A percentile compares a stretch with the other conserved stretches of the same genome.
These are phyloP conservation scores for Backusella parvicylindrica DNA, from an alignment of 192 early-diverging fungal genomes.

Conservation along the genomic window DNA sequence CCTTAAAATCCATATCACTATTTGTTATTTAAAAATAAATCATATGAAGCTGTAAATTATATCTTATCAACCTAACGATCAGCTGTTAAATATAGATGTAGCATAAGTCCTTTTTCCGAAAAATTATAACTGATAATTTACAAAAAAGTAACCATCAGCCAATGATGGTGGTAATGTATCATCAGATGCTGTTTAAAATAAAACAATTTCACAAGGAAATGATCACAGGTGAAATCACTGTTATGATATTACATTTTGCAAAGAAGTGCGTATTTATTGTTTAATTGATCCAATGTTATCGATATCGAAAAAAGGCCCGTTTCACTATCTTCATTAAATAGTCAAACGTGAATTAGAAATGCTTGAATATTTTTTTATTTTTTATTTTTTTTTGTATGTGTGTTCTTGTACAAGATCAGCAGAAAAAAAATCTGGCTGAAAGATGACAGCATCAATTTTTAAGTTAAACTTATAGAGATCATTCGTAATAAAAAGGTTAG, in stretches of 20 bases:
- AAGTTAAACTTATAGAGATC: too few species aligned
- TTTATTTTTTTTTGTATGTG: too few species aligned
- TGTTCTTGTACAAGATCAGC: too few species aligned
- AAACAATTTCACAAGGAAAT: background rate
- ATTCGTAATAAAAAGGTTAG: too few species aligned
- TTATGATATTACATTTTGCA: background rate
- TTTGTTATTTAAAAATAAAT: background rate
- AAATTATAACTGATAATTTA: background rate
- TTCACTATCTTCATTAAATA: background rate
- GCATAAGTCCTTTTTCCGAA: background rate
- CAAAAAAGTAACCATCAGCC: background rate
- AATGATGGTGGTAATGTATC: background rate
- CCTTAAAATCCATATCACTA: background rate
- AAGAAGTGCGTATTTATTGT: background rate
- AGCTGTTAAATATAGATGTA: background rate
- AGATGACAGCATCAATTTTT: too few species aligned
- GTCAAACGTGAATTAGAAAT: too few species aligned
- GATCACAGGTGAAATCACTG: background rate
- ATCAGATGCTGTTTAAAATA: background rate
- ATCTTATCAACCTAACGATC: background rate
- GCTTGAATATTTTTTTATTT: too few species aligned
- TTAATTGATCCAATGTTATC: background rate
- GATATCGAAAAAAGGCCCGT: background rate
- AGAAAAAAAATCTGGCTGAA: too few species aligned
- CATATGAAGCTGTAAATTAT: background rate